A percentile compares a stretch with the other conserved stretches of the same genome.
phyloP scores from a whole-genome alignment of 345 rosid genomes.

The Kandelia obovata region DNA sequence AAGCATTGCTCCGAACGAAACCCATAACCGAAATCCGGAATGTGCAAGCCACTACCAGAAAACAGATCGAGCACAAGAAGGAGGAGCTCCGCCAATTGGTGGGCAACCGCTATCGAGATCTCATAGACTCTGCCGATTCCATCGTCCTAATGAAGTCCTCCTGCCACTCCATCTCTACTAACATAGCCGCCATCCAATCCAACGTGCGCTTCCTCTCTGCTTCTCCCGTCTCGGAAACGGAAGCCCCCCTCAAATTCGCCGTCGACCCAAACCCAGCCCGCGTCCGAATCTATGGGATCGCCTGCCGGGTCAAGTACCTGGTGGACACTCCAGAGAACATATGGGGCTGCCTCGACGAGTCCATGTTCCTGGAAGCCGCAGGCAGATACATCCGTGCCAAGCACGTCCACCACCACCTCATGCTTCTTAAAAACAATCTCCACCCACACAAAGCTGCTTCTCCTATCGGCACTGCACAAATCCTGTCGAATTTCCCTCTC shows the following conservation, averaged over 20 bases:
- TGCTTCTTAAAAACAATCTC: neutral
- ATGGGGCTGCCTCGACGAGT: slow-evolving; percentile 94
- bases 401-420: slow-evolving; percentile 62
- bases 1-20: slow-evolving; percentile 72
- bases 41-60: slow-evolving; percentile 61
- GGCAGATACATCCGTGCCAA: slow-evolving; percentile 76
- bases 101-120: slow-evolving; percentile 86
- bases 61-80: slow-evolving; percentile 84
- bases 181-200: slow-evolving; percentile 60
- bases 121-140: slow-evolving; percentile 94
- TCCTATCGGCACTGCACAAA: slow-evolving; percentile 11
- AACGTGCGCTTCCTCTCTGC: slow-evolving; percentile 61
- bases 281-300: slow-evolving; percentile 57
- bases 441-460: neutral
- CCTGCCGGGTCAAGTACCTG: slow-evolving; percentile 85
- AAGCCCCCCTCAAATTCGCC: slow-evolving; percentile 41
- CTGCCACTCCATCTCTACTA: slow-evolving; percentile 62
- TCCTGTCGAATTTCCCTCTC: slow-evolving; percentile 72
- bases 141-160: slow-evolving; percentile 84
- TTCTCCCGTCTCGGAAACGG: slow-evolving; percentile 32
- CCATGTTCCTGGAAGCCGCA: slow-evolving; percentile 82
- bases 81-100: slow-evolving; percentile 93
- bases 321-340: slow-evolving; percentile 94
- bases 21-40: slow-evolving; percentile 74
- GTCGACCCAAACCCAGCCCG: slow-evolving; percentile 31